A percentile compares a stretch with the other conserved stretches of the same genome.
phyloP scores from a whole-genome alignment of 2,329 filamentous ascomycete genomes.

The Pseudocercospora vitis region DNA sequence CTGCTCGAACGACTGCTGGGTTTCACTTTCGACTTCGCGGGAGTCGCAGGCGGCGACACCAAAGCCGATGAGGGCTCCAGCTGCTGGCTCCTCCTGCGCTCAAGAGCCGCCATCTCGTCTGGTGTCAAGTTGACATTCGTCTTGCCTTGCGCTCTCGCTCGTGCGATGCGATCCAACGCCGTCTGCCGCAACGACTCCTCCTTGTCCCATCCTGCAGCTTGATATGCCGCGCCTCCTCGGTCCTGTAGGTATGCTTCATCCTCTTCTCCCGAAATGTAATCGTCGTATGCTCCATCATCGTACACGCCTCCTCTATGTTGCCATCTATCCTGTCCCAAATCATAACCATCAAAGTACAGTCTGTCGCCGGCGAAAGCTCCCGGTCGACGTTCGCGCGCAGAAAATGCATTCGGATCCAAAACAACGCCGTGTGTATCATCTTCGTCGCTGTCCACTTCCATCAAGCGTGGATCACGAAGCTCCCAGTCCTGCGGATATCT shows the following conservation, averaged over 20 bases:
- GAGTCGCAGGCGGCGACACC: constrained; percentile 35
- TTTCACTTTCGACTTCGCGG: constrained; percentile 33
- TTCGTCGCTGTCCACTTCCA: constrained; percentile 62
- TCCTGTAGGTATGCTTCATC: constrained; percentile 40
- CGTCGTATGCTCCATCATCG: constrained; percentile 49
- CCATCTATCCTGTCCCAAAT: constrained; percentile 45
- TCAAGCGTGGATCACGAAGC: constrained; percentile 40
- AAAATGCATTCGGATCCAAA: constrained; percentile 43
- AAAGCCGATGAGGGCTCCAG: constrained; percentile 33
- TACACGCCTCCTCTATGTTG: constrained; percentile 41
- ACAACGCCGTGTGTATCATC: constrained; percentile 47
- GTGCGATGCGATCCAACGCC: constrained; percentile 76
- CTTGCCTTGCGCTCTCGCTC: constrained; percentile 73
- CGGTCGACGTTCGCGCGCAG: constrained; percentile 27
- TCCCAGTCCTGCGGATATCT: constrained; percentile 43
- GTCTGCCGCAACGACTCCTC: constrained; percentile 76
- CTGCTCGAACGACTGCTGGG: constrained; percentile 39
- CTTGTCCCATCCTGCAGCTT: constrained; percentile 61
- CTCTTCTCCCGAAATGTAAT: constrained; percentile 51
- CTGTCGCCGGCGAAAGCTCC: constrained; percentile 46
- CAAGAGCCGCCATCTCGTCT: constrained; percentile 77
- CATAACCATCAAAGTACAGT: constrained; percentile 51
- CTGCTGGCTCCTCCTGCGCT: constrained; percentile 46
- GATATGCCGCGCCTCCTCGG: constrained; percentile 46
- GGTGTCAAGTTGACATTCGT: constrained; percentile 76